phyloP scores from a whole-genome alignment of 2,329 filamentous ascomycete genomes.

The Venturia oleaginea region DNA sequence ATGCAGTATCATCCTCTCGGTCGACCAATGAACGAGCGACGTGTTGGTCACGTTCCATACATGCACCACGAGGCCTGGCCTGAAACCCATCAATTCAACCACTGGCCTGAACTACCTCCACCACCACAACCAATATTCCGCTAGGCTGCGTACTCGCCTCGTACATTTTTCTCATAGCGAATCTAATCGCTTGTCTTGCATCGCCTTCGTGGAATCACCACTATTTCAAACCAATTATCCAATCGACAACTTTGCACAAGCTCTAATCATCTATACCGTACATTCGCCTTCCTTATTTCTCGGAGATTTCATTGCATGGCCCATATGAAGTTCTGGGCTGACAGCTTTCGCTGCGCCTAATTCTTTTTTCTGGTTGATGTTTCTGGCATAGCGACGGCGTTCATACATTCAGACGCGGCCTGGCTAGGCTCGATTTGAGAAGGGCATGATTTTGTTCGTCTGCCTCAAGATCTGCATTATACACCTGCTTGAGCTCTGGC shows the following conservation, averaged over 20 bases:
- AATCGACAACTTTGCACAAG: background rate
- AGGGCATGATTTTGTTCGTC: background rate
- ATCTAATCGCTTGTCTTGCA: background rate
- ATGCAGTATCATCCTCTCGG: slow-evolving; percentile 44
- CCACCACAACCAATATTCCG: slow-evolving; percentile 8
- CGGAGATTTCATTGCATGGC: background rate
- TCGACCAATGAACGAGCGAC: slow-evolving; percentile 35
- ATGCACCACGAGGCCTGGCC: slow-evolving; percentile 32
- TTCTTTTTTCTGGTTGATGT: background rate
- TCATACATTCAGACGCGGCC: background rate
- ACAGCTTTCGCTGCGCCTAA: background rate
- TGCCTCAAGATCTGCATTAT: background rate
- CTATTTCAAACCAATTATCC: background rate
- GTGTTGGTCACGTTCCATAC: slow-evolving; percentile 33
- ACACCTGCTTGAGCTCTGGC: background rate
- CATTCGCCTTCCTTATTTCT: background rate
- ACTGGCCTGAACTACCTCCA: slow-evolving; percentile 21
- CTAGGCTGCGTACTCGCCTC: background rate
- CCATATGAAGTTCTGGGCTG: background rate
- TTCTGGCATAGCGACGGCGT: slow-evolving; percentile 7
- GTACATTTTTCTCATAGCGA: background rate
- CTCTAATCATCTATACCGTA: background rate
- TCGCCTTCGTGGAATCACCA: background rate
- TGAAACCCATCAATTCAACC: slow-evolving; percentile 29
- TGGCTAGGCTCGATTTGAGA: background rate